Conservation (phyloP, 2,329 filamentous ascomycete species). For the Neofusicoccum laricinum region DNA sequence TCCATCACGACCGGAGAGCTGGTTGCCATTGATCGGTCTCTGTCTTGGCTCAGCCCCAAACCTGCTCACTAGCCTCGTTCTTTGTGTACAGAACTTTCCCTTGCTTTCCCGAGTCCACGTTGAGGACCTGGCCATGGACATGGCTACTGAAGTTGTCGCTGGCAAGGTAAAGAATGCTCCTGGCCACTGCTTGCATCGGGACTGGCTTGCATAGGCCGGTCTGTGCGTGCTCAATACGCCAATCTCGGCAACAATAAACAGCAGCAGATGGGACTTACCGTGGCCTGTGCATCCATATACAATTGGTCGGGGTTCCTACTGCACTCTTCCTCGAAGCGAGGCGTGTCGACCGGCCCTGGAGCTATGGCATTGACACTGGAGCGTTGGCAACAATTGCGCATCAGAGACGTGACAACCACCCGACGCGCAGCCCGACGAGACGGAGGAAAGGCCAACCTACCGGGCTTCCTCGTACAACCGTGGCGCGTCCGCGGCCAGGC, state of each 20-base stretch:
- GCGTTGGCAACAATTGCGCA: neutral
- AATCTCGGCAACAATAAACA: neutral
- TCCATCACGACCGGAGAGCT: too few species aligned
- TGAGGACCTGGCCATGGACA: constrained; percentile 45
- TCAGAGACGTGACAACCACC: neutral
- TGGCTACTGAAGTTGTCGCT: constrained; percentile 46
- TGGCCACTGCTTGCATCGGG: constrained; percentile 41
- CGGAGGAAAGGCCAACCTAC: neutral
- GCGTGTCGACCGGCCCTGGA: constrained; percentile 46
- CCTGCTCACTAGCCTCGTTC: constrained; percentile 19
- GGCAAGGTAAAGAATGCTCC: constrained; percentile 45
- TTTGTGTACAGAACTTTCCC: constrained; percentile 42
- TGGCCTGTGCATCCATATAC: constrained; percentile 44
- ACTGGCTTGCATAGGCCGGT: constrained; percentile 40
- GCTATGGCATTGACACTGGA: constrained; percentile 46
- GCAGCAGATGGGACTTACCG: constrained; percentile 25
- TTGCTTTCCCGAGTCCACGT: constrained; percentile 47
- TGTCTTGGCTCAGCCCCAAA: too few species aligned
- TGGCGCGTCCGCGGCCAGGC: constrained; percentile 41
- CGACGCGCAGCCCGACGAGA: too few species aligned
- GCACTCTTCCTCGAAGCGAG: constrained; percentile 42
- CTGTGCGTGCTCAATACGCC: constrained; percentile 14
- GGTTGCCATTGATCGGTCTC: too few species aligned
- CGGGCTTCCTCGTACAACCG: constrained; percentile 34
- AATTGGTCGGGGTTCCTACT: constrained; percentile 37